Base-by-base conservation (phyloP, 2,329 filamentous ascomycete species). In the Zalaria sp. region DNA sequence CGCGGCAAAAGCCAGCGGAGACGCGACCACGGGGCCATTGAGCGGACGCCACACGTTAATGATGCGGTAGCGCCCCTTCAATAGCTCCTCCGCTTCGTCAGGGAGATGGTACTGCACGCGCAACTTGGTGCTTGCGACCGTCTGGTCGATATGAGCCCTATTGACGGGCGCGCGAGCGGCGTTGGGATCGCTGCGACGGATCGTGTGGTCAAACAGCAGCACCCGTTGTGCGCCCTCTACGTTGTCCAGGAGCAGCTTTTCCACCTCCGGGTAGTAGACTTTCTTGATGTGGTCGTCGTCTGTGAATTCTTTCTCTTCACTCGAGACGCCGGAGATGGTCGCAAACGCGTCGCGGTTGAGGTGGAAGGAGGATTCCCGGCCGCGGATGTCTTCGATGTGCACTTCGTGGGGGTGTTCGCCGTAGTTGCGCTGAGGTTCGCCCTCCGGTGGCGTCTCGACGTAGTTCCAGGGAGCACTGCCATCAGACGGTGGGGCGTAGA, bases 221-320 rank as follows among this genome's bases (percentile, higher is more conserved):
- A 93, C 67, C 4, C 71, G 69, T 43, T 73, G 69, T 26, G 75
- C 71, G 41, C 81, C 83, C 0, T 80, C 77, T 10, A 93, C 68
- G 43, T 75, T 61, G 9, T 75, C 64, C 2, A 87, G 64, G 1
- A 95, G 66, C 26, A 93, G 65, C 38, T 71, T 59, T 62, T 88
- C 81, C 5, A 93, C 75, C 57, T 94, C 86, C 0, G 85, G 81
- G 65, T 95, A 95, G 68, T 93, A 95, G 41, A 77, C 71, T 1
- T 63, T 53, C 53, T 73, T 64, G 60, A 95, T 83, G 46, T 73
- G 75, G 7, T 69, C 73, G 53, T 87, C 81, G 57, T 83, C 76
- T 3, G 60, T 60, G 59, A 89, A 93, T 34, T 75, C 71, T 8
- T 60, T 65, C 51, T 74, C 68, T 38, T 67, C 65, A 34, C 63